Evolutionary conservation across 2,329 filamentous ascomycete species (phyloP), one percentile per base, ranked within the genome.

Genomic region (Zasmidium cellare): DNA sequence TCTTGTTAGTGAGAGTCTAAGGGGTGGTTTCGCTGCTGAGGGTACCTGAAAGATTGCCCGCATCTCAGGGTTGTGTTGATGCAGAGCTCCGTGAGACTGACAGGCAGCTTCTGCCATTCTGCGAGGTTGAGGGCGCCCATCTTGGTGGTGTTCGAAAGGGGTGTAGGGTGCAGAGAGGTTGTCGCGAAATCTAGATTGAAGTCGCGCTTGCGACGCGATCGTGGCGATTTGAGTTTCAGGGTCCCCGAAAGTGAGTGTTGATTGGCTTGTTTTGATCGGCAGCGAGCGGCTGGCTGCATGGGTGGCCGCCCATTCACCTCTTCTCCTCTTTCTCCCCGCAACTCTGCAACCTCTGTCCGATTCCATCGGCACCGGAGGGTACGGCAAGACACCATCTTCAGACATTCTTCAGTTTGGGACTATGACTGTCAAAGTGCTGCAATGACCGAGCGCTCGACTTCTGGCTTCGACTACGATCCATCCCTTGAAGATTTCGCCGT

Each of bases 1-100:
- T 41, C 41, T 23, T 16, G 53, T 62, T 45, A 22, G 47, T 23
- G 20, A 57, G 20, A 18, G 18, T 53, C 11, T n/a, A 16, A 46
- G 28, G 46, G 23, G 44, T 28, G 46, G 63, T 44, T 16, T n/a
- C 16, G 25, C 23, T 52, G 16, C 6, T 24, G n/a, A n/a, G 41
- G 64, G 58, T 74, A 85, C 84, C 85, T 78, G 66, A 99, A 99
- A 0, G 93, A 96, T 74, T 99, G 94, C 2, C 94, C 94, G 73
- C 94, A 99, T 61, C 93, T 87, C 31, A 99, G 79, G 0, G 92
- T 96, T 0, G 93, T 99, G 68, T 96, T 91, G 65, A 99, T 92
- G 72, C 91, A 97, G 3, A 99, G 84, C 72, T 99, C 94, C 3
- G 87, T 84, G 31, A 96, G 77, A 60, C 82, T 89, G 44, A 97